These are phyloP conservation scores for Epichloe aotearoae DNA, from an alignment of 2,329 filamentous ascomycete species.

Conservation along the genomic window DNA sequence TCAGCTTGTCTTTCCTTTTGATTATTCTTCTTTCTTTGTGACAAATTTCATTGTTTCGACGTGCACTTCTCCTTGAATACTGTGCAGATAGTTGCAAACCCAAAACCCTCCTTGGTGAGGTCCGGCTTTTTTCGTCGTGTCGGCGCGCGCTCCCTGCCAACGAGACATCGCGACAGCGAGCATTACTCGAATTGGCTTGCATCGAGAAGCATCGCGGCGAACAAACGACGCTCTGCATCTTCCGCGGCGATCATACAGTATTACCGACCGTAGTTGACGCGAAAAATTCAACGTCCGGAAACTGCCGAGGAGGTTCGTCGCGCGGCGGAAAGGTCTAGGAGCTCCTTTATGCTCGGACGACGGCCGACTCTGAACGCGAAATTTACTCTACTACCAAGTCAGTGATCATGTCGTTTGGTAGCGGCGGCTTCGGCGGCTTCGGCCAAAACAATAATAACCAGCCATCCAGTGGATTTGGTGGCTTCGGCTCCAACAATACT, in stretches of 20 bases:
- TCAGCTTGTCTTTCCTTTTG: neutral
- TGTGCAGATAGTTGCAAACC: neutral
- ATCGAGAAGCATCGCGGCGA: neutral
- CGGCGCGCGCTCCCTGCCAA: neutral
- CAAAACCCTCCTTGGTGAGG: neutral
- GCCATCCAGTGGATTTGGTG: slow-evolving; percentile 36
- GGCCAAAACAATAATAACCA: slow-evolving; percentile 36
- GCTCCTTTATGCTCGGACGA: neutral
- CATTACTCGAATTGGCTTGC: neutral
- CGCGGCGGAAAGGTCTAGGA: neutral
- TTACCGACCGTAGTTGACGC: neutral
- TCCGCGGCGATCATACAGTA: neutral
- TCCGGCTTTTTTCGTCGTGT: neutral
- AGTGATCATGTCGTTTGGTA: slow-evolving; percentile 41
- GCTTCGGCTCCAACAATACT: slow-evolving; percentile 35
- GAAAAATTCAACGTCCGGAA: neutral
- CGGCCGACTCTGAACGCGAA: neutral
- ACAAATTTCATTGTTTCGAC: neutral
- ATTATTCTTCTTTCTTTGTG: slow-evolving; percentile 6
- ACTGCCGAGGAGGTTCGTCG: neutral
- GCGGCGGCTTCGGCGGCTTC: slow-evolving; percentile 42
- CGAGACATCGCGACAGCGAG: slow-evolving; percentile 1
- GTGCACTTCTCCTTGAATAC: neutral
- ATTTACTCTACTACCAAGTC: slow-evolving; percentile 3
- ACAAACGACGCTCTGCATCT: neutral